Evolutionary conservation across 2,329 filamentous ascomycete genomes (phyloP), one percentile per base, ranked within the genome.

Genomic region (Pestalotiopsis sp.): DNA sequence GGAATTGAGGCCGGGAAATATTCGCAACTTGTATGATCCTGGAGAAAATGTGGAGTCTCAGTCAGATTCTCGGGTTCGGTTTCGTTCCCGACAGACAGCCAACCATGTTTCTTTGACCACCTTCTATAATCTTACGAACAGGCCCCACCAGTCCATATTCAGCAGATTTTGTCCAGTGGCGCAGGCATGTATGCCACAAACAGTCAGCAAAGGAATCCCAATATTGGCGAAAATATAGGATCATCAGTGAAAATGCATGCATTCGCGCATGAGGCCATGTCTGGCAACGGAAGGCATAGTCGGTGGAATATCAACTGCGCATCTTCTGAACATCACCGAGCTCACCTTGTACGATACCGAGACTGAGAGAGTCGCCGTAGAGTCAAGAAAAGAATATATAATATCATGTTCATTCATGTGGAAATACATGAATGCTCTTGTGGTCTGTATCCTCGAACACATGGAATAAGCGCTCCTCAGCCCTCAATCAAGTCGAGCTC

Each of bases 51-150:
- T 59, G 57, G 57, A 36, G 57, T 7, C 27, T 3, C 6, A 59
- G 57, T 59, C 31, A 63, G 60, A 27, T 45, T 63, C 60, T 63
- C 60, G 60, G 60, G 25, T n/a, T 63, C 60, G 60, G 31, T 25
- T 63, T 63, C 60, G 60, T 63, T 63, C 57, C 2, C 20, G 20
- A 36, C 17, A 14, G 14, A 12, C 5, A 9, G 11, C 36, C 60
- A 63, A 63, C 17, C 57, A 60, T 3, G 23, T 4, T 23, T n/a
- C 2, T 59, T 4, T 13, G 20, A 59, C 20, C 57, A 36, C 4
- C 12, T 7, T 23, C n/a, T 59, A 59, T 59, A 17, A 59, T 59
- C 23, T 36, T 27, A 36, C 27, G 4, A 23, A 59, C 12, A 2
- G n/a, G 45, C 14, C 45, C 27, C 57, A 36, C 57, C 25, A 36